phyloP scores from a whole-genome alignment of 257 asterid species.

The Solanum pimpinellifolium region DNA sequence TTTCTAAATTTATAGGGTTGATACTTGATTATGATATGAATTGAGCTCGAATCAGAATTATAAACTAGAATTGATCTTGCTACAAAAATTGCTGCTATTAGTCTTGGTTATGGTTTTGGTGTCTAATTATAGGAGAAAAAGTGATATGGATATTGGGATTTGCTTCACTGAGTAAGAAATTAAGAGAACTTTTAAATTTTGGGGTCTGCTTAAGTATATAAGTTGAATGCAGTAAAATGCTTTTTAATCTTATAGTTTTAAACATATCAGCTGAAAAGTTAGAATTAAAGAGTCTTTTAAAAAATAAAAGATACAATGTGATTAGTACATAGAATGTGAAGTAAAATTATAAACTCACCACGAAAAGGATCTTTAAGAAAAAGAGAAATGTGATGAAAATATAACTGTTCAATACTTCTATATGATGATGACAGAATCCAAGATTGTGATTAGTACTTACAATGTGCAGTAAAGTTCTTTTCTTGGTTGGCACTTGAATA shows the following conservation, averaged over 20 bases:
- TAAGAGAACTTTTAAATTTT: no score
- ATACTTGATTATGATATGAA: background rate
- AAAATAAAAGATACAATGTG: no score
- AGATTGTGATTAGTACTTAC: background rate
- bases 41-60: background rate
- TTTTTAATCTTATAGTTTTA: no score
- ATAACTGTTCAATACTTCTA: background rate
- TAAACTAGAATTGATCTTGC: background rate
- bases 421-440: background rate
- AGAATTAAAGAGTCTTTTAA: no score
- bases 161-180: background rate
- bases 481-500: background rate
- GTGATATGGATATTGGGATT: background rate
- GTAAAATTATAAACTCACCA: background rate
- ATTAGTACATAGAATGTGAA: no score
- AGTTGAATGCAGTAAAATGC: no score
- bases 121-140: background rate
- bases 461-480: background rate
- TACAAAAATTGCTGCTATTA: background rate
- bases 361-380: background rate
- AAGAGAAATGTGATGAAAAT: background rate
- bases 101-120: background rate
- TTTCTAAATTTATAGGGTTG: background rate
- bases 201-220: no score
- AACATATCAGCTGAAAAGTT: no score